Percentiles rank a stretch among this genome's conserved stretches.
Conservation (phyloP, 2,329 filamentous ascomycete species). For the Botrytis deweyae region DNA sequence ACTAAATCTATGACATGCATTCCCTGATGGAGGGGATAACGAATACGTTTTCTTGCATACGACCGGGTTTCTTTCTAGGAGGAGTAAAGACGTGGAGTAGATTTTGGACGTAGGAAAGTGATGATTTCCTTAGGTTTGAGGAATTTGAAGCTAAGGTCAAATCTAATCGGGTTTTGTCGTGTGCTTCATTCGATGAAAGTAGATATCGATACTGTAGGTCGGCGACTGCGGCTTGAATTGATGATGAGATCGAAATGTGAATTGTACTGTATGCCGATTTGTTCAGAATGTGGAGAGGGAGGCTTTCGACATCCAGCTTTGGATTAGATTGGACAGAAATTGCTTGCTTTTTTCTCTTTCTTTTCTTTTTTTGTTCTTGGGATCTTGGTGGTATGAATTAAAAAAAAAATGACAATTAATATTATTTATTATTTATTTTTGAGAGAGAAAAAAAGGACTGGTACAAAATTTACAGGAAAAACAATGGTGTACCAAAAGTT, state of each 20-base stretch:
- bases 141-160: not conserved
- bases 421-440: not conserved
- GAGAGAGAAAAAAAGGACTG: not conserved
- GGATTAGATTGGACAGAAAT: not conserved
- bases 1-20: constrained; percentile 23
- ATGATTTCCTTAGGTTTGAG: not conserved
- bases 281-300: constrained; percentile 21
- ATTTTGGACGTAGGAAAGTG: not conserved
- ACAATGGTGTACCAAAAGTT: not conserved
- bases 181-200: constrained; percentile 18
- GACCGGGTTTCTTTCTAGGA: constrained; percentile 7
- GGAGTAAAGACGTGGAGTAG: constrained; percentile 9
- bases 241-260: constrained; percentile 17
- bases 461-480: not conserved
- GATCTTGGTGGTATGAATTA: not conserved
- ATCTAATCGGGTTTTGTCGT: constrained; percentile 16
- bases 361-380: not conserved
- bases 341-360: constrained; percentile 5
- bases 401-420: not conserved
- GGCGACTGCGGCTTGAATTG: constrained; percentile 17
- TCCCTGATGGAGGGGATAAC: constrained; percentile 16
- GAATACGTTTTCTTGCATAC: constrained; percentile 18
- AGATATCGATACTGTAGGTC: constrained; percentile 15
- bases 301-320: constrained; percentile 8
- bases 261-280: constrained; percentile 16